Evolutionary conservation across 2,329 filamentous ascomycete species (phyloP).

Genomic region (Colletotrichum sidae): DNA sequence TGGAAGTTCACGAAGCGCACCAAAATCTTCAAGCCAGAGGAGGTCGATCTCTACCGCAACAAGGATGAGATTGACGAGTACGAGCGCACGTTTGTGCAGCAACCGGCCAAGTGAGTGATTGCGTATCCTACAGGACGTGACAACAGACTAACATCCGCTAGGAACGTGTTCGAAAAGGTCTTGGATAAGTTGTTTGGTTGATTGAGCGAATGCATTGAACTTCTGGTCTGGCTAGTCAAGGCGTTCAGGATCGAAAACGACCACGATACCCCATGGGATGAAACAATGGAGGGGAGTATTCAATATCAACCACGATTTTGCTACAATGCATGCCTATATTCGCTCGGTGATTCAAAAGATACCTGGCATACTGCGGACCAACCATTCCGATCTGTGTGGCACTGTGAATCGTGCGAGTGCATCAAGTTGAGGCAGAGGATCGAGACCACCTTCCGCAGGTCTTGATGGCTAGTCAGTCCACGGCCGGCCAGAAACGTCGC

Average conservation of each 20-base stretch:
- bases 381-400: no score
- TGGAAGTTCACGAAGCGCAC: constrained; percentile 80
- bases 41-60: constrained; percentile 73
- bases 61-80: constrained; percentile 77
- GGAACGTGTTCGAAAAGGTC: constrained; percentile 20
- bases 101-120: constrained; percentile 61
- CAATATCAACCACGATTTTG: neutral
- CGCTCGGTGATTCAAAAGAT: no score
- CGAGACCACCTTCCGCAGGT: no score
- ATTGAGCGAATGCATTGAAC: neutral
- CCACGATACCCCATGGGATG: constrained; percentile 5
- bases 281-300: neutral
- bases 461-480: no score
- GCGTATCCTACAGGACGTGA: rapidly evolving
- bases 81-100: constrained; percentile 67
- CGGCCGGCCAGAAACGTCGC: no score
- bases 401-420: no score
- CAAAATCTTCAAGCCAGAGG: constrained; percentile 63
- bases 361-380: no score
- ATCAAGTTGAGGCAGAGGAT: no score
- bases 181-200: constrained; percentile 29
- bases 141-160: neutral
- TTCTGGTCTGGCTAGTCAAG: neutral
- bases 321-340: no score
- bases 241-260: neutral